A percentile compares a stretch with the other conserved stretches of the same genome.
Evolutionary conservation across 148 eudicot species (phyloP).

Genomic region (Amaranthus palmeri): DNA sequence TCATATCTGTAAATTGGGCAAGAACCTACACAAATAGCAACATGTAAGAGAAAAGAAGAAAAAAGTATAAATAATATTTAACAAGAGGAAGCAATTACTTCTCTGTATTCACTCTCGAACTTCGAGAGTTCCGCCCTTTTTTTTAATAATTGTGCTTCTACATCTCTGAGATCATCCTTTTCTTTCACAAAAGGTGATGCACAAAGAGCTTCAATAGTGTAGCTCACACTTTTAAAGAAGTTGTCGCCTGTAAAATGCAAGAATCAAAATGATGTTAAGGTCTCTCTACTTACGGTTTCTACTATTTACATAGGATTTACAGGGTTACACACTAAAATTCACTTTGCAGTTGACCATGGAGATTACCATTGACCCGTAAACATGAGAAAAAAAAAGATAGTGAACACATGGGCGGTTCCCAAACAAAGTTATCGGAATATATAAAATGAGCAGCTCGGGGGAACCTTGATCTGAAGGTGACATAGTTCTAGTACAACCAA

Average conservation of each 20-base stretch:
- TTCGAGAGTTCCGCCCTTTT: conserved; percentile 85
- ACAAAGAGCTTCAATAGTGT: conserved; percentile 79
- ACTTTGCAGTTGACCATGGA: no score
- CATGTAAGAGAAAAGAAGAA: background rate
- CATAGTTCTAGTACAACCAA: no score
- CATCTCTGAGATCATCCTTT: conserved; percentile 72
- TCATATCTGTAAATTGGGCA: conserved; percentile 88
- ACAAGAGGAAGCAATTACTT: conserved; percentile 37
- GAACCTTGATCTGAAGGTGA: no score
- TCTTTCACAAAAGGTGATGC: conserved; percentile 62
- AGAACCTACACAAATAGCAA: conserved; percentile 47
- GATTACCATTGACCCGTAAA: no score
- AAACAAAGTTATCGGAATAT: no score
- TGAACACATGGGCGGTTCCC: no score
- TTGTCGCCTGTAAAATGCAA: conserved; percentile 58
- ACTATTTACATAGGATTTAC: no score
- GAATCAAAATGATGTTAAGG: conserved; percentile 7
- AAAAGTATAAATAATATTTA: background rate
- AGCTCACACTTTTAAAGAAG: conserved; percentile 82
- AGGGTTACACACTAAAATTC: no score
- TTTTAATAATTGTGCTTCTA: conserved; percentile 72
- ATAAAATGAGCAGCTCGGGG: no score
- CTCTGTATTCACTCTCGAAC: conserved; percentile 88
- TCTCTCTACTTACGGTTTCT: background rate
- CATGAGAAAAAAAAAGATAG: no score